These are phyloP conservation scores for Metarhizium guizhouense DNA, from an alignment of 2,329 filamentous ascomycete genomes.

Conservation along the genomic window DNA sequence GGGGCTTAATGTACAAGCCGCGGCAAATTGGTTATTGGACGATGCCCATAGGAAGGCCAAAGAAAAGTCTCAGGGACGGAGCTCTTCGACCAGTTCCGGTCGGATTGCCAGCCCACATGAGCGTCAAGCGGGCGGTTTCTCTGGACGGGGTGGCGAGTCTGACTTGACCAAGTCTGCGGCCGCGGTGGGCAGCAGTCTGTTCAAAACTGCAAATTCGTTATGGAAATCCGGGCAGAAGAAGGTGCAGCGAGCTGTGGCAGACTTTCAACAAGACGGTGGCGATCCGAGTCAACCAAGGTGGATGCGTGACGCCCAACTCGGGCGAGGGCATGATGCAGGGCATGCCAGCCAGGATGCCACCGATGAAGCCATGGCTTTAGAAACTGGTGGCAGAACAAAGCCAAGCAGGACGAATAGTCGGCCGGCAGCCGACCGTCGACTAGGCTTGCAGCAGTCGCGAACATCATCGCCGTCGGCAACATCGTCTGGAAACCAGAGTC, in stretches of 20 bases:
- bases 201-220: conserved; percentile 89
- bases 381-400: conserved; percentile 53
- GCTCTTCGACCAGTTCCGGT: conserved; percentile 20
- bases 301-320: conserved; percentile 70
- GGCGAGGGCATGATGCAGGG: conserved; percentile 26
- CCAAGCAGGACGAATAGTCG: conserved; percentile 17
- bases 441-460: conserved; percentile 27
- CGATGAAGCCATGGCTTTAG: conserved; percentile 72
- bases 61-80: conserved; percentile 53
- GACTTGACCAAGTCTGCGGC: conserved; percentile 77
- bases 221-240: conserved; percentile 95
- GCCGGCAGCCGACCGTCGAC: conserved; percentile 16
- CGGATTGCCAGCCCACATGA: conserved; percentile 1
- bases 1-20: conserved; percentile 73
- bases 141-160: conserved; percentile 48
- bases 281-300: conserved; percentile 83
- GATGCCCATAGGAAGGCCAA: conserved; percentile 81
- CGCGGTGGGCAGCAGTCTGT: conserved; percentile 70
- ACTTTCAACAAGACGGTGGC: conserved; percentile 57
- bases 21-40: conserved; percentile 82
- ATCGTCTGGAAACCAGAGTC: conserved; percentile 33
- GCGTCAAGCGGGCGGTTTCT: conserved; percentile 27
- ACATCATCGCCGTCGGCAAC: conserved; percentile 39
- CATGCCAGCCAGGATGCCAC: conserved; percentile 36
- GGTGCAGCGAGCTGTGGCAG: conserved; percentile 82